Evolutionary conservation across 805 yeast species (phyloP), one percentile per base, ranked within the genome.

Genomic region (Jamesozyma spencerorum): DNA sequence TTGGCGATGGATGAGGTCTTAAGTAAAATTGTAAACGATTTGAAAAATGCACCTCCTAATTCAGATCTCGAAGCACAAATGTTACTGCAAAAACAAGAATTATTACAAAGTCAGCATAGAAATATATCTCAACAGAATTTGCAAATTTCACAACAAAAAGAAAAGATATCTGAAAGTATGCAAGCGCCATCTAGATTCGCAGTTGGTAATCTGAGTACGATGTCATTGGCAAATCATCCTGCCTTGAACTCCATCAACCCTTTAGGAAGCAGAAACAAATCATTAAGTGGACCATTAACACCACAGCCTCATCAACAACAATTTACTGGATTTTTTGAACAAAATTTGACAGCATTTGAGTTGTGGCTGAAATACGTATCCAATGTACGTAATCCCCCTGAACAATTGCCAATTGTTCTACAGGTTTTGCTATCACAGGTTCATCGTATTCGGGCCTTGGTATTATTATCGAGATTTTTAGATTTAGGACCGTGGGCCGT

Each of bases 401-500:
- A 90, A 54, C 98, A 92, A 62, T 66, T 92, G 13, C 97, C 98
- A 0, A 85, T 92, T 30, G 94, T 92, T 5, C 64, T 92, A 13
- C 98, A 92, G 59, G 97, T 92, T 8, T 68, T 92, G 27, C 65
- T 92, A 28, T 88, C 97, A 0, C 98, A 94, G 57, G 94, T 87
- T 0, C 97, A 92, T 62, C 74, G 98, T 45, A 72, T 90, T 13
- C 65, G 97, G 22, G 97, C 98, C 0, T 67, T 92, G 39, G 84
- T 85, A 29, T 59, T 92, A 41, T 68, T 92, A 11, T 81, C 95
- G 3, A 75, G 85, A 50, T 92, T 90, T 57, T 68, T 92, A 33
- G 98, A 92, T 60, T 64, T 92, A 29, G 98, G 98, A 0, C 96
- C 98, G 0, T 86, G 96, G 94, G 97, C 98, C 0, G 97, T 92